Conservation (phyloP, 768 basidiomycete genomes). For the Rhodocollybia butyracea region DNA sequence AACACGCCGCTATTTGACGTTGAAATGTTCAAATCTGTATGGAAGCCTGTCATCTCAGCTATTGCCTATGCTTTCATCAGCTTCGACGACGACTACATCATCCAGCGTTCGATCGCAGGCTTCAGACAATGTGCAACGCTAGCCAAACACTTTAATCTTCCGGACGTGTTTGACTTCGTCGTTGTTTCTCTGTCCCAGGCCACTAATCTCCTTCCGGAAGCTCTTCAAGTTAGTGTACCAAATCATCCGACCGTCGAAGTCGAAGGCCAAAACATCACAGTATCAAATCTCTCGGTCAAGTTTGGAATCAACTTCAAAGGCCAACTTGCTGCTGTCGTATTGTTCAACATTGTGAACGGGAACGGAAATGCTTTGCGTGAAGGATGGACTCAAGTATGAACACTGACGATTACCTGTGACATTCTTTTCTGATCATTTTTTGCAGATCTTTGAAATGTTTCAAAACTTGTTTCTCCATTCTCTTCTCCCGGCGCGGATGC, state of each 20-base stretch:
- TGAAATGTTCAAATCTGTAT: constrained; percentile 91
- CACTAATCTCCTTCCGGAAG: constrained; percentile 80
- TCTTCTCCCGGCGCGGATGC: constrained; percentile 82
- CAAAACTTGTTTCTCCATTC: constrained; percentile 95
- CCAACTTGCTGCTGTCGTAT: constrained; percentile 92
- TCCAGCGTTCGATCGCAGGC: constrained; percentile 92
- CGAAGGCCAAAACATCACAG: constrained; percentile 85
- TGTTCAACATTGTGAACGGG: constrained; percentile 97
- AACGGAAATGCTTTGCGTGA: constrained; percentile 92
- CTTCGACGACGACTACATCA: constrained; percentile 95
- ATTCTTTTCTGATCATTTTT: constrained; percentile 5
- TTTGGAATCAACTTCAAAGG: constrained; percentile 96
- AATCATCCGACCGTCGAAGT: constrained; percentile 89
- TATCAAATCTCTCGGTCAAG: constrained; percentile 87
- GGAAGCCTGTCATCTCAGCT: constrained; percentile 91
- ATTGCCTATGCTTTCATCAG: constrained; percentile 95
- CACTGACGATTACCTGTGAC: neutral
- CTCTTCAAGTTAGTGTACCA: constrained; percentile 64
- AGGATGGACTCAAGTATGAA: constrained; percentile 85
- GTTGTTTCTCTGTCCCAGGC: constrained; percentile 91
- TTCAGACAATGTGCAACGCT: constrained; percentile 95
- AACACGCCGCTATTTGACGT: constrained; percentile 80
- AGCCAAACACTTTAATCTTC: constrained; percentile 83
- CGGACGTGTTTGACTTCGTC: constrained; percentile 96
- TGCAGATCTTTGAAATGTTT: constrained; percentile 96